These are phyloP conservation scores for Monilinia vaccinii-corymbosi DNA, from an alignment of 2,329 filamentous ascomycete genomes.

Conservation along the genomic window DNA sequence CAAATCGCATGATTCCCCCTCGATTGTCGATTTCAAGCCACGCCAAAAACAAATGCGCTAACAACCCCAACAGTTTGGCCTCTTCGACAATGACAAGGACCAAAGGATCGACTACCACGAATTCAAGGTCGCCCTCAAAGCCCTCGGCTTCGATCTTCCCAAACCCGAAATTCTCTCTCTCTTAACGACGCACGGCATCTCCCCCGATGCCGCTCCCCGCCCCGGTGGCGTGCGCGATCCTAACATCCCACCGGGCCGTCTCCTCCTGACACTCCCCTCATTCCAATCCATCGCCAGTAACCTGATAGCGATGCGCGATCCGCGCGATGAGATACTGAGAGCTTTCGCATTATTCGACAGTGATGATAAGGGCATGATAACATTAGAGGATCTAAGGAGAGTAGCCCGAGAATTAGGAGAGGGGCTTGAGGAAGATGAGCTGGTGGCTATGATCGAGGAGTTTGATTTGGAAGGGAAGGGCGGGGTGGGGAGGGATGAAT, in stretches of 20 bases:
- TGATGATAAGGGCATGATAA: slow-evolving; percentile 85
- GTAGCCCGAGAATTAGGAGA: slow-evolving; percentile 89
- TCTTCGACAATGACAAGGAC: slow-evolving; percentile 97
- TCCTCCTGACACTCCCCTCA: slow-evolving; percentile 62
- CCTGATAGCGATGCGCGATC: slow-evolving; percentile 74
- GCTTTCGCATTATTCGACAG: slow-evolving; percentile 93
- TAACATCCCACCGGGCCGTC: slow-evolving; percentile 42
- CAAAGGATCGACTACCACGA: slow-evolving; percentile 94
- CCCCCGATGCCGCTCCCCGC: slow-evolving; percentile 31
- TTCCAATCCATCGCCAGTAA: slow-evolving; percentile 73
- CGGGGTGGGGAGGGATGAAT: slow-evolving; percentile 61
- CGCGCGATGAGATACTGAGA: slow-evolving; percentile 79
- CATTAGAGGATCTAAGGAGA: slow-evolving; percentile 74
- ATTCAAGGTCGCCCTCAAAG: slow-evolving; percentile 91
- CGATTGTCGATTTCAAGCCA: neutral
- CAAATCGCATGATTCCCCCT: neutral
- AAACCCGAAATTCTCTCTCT: slow-evolving; percentile 77
- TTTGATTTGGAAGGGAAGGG: slow-evolving; percentile 93
- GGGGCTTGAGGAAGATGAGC: slow-evolving; percentile 83
- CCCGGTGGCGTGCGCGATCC: slow-evolving; percentile 45
- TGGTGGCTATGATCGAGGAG: slow-evolving; percentile 94
- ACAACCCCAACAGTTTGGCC: slow-evolving; percentile 56
- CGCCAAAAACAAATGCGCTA: slow-evolving; percentile 2
- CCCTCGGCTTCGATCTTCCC: slow-evolving; percentile 84
- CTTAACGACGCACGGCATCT: slow-evolving; percentile 70